These are phyloP conservation scores for Candida silvicultrix DNA, from an alignment of 805 yeast genomes.

Conservation along the genomic window DNA sequence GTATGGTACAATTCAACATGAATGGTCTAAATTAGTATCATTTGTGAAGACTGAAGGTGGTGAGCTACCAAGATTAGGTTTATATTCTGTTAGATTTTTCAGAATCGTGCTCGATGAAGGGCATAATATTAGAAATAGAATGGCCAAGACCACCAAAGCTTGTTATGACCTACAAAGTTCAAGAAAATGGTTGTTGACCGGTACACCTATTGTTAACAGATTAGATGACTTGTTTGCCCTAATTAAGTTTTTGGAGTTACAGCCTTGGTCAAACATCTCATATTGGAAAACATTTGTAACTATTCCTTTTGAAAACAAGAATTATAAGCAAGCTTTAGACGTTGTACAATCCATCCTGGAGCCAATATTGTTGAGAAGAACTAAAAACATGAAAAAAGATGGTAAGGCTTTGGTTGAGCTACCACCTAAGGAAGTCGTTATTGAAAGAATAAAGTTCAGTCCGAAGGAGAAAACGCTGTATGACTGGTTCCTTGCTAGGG, in stretches of 20 bases:
- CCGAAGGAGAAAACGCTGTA: conserved; percentile 63
- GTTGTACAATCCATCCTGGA: conserved; percentile 82
- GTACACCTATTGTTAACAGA: conserved; percentile 87
- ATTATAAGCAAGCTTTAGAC: conserved; percentile 65
- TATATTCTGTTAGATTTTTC: conserved; percentile 68
- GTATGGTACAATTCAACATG: conserved; percentile 80
- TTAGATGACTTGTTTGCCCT: conserved; percentile 82
- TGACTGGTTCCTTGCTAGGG: conserved; percentile 59
- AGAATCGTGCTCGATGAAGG: conserved; percentile 86
- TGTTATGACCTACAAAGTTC: conserved; percentile 57
- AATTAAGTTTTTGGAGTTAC: conserved; percentile 66
- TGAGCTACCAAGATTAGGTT: conserved; percentile 35
- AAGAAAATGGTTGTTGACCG: conserved; percentile 82
- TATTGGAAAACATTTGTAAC: conserved; percentile 88
- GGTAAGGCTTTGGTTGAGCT: conserved; percentile 71
- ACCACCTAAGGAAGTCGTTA: conserved; percentile 68
- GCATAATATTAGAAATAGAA: conserved; percentile 77
- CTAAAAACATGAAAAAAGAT: conserved; percentile 77
- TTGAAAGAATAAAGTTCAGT: conserved; percentile 63
- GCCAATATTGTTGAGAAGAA: conserved; percentile 77
- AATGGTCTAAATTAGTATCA: conserved; percentile 46
- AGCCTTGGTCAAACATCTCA: conserved; percentile 83
- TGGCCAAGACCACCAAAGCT: conserved; percentile 75
- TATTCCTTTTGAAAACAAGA: conserved; percentile 71
- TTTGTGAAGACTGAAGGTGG: conserved; percentile 9